phyloP scores from a whole-genome alignment of 2,329 filamentous ascomycete genomes.

The Dryadomyces quercus-mongolicae region DNA sequence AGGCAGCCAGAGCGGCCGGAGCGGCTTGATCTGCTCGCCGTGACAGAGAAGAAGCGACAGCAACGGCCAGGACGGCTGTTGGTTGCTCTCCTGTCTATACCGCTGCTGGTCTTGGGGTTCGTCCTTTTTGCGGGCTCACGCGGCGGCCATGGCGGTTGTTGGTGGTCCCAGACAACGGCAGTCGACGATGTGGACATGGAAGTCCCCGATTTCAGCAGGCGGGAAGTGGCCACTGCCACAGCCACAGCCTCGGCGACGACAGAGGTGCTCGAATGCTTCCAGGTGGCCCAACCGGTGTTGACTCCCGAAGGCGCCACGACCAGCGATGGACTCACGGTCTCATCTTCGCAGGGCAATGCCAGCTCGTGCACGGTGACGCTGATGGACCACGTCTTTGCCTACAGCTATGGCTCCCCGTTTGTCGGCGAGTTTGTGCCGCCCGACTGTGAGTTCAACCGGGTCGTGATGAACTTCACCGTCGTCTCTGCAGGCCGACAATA shows the following conservation, averaged over 20 bases:
- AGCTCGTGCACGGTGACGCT: slow-evolving; percentile 40
- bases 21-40: background rate
- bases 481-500: slow-evolving; percentile 60
- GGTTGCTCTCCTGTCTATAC: background rate
- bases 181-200: background rate
- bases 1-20: background rate
- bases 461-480: slow-evolving; percentile 66
- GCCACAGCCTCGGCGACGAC: slow-evolving; percentile 13
- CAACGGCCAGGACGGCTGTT: background rate
- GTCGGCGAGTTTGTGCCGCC: slow-evolving; percentile 58
- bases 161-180: no score
- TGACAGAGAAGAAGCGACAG: background rate
- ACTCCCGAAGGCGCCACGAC: slow-evolving; percentile 30
- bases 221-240: slow-evolving; percentile 9
- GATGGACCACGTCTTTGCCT: slow-evolving; percentile 59
- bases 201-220: background rate
- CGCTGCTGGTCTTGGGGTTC: background rate
- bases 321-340: slow-evolving; percentile 19
- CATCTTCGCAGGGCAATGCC: slow-evolving; percentile 2
- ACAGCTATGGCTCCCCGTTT: slow-evolving; percentile 62
- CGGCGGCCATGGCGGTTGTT: background rate
- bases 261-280: slow-evolving; percentile 48
- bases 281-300: slow-evolving; percentile 56
- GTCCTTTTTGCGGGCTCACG: background rate
- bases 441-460: slow-evolving; percentile 57